Evolutionary conservation across 345 rosid species (phyloP), one percentile per base, ranked within the genome.

Genomic region (Arabidopsis arenosa): DNA sequence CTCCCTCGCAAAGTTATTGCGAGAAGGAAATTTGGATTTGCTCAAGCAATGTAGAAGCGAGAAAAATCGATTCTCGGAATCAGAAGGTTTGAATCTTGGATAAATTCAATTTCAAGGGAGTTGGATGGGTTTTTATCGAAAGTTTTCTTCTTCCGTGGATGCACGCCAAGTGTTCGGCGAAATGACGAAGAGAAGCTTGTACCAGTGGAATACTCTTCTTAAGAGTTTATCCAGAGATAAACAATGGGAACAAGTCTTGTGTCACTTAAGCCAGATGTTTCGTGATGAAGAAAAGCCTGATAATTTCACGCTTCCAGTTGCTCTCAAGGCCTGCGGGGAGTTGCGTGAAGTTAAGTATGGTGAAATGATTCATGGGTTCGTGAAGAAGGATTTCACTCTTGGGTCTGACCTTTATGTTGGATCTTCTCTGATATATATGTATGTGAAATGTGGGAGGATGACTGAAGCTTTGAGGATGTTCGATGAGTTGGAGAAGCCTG

Each of bases 111-210:
- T 33, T 14, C 17, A 2, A 18, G 39, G 14, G 10, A 21, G 7
- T 8, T 39, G 4, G 14, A 40, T 68, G 39, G 7, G 23, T 4
- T 43, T 49, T 0, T 49, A 51, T 0, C 35, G 76, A 0, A 49
- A 66, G 3, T 58, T 68, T 5, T 57, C 63, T 21, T 66, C 81
- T 39, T 51, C 80, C 2, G 69, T 69, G 6, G 40, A 48, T 67
- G 90, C 89, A 30, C 81, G 79, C 69, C 83, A 76, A 41, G 2
- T 88, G 84, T 86, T 86, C 84, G 89, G 58, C 48, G 82, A 86
- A 82, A 82, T 76, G 75, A 80, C 86, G 5, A 73, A 69, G 3
- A 76, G 82, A 68, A 83, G 81, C 39, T 75, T 81, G 47, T 83
- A 62, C 75, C 84, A 83, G 33, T 86, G 83, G 76, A 88, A 86